Base-by-base conservation (phyloP, 192 early-diverging fungal genomes). In the Linnemannia elongata region DNA sequence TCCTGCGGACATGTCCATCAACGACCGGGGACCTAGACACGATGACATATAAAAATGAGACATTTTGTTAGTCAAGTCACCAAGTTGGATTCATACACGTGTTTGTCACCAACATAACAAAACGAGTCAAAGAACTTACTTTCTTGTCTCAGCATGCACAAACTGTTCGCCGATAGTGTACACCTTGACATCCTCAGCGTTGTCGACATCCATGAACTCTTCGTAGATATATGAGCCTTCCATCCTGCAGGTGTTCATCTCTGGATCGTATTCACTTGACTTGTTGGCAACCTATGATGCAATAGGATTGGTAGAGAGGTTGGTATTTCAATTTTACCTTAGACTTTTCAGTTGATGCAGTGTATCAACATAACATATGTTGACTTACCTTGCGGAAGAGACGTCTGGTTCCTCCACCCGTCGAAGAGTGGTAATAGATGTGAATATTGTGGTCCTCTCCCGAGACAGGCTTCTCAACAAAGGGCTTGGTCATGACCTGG, bases 401-500 rank as follows among this genome's bases (percentile, higher is more conserved):
- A 42, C 92, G 89, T 55, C 96, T 90, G 47, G 89, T 92, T 35
- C 96, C 96, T 69, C 98, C 97, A 57, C 98, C 98, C 63, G 93
- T 88, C 47, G 90, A 90, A 27, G 89, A 82, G n/a, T 93, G 89
- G 83, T 97, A 99, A 91, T 99, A 98, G 75, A 99, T 97, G 91
- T 95, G 93, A 76, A 99, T 96, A 86, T 98, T 99, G 91, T 99
- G 98, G 87, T 99, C 93, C 87, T 99, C 98, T 41, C 97, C 96
- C n/a, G 95, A 94, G 17, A 96, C 95, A 8, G 98, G 98, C 83
- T 99, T 99, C 82, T 99, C 98, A n/a, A 99, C 97, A 92, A 98
- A 99, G 17, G 98, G 97, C 84, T 99, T 99, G 78, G 85, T 89
- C 35, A 99, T 91, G 49, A 88, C 91, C 72, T 92, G 78, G 20